Conservation (phyloP, 139 green algal genomes). For the Chlorella vulgaris region DNA sequence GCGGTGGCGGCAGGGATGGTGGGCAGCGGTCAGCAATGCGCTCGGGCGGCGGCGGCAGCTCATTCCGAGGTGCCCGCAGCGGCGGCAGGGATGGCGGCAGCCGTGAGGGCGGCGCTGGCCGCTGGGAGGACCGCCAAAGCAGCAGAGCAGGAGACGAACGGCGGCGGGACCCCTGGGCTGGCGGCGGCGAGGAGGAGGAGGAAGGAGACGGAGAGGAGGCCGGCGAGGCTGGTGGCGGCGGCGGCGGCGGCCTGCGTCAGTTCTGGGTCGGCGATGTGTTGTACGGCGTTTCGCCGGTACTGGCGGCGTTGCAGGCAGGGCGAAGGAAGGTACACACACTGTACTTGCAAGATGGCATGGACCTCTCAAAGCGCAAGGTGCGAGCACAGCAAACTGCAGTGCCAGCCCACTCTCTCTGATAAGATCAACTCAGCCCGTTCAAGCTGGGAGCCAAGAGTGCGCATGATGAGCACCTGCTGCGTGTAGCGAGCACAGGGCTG, state of each 20-base stretch:
- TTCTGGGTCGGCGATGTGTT: slow-evolving; percentile 53
- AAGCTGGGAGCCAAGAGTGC: too few species aligned
- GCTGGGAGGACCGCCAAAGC: not conserved
- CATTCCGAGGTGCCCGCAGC: not conserved
- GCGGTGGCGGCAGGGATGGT: not conserved
- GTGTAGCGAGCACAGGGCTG: too few species aligned
- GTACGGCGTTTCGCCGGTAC: slow-evolving; percentile 80
- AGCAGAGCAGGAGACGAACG: not conserved
- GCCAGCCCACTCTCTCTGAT: not conserved
- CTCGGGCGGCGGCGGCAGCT: not conserved
- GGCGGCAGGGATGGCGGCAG: not conserved
- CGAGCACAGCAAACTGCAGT: not conserved
- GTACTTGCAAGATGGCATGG: slow-evolving; percentile 60
- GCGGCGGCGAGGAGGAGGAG: not conserved
- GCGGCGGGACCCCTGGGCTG: not conserved
- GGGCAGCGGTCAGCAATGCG: not conserved
- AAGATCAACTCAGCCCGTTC: too few species aligned
- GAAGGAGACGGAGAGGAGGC: not conserved
- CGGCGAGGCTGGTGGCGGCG: not conserved
- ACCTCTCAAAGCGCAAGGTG: slow-evolving; percentile 66
- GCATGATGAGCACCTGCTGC: too few species aligned
- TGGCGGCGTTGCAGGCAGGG: slow-evolving; percentile 66
- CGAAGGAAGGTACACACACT: slow-evolving; percentile 44
- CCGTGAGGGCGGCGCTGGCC: not conserved
- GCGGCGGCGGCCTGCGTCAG: not conserved